phyloP scores from a whole-genome alignment of 139 green algal genomes.

The Astrephomene gubernaculifera region DNA sequence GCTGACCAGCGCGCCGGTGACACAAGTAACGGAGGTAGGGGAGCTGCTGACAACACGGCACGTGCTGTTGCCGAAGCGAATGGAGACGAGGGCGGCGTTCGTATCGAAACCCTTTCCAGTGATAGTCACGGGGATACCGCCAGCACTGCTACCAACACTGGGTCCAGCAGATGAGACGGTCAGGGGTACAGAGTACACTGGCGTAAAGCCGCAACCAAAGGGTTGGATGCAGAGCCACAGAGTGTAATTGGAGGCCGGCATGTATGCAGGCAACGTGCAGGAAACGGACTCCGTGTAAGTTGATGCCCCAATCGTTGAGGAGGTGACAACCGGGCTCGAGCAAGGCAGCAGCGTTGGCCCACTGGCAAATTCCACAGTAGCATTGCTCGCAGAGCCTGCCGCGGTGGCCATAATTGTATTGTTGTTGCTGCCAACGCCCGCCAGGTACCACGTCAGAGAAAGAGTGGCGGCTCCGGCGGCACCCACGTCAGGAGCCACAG shows the following conservation, averaged over 20 bases:
- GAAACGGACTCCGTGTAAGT: neutral
- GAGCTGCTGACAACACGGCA: neutral
- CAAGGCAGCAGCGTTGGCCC: neutral
- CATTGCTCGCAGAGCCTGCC: neutral
- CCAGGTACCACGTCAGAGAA: slow-evolving; percentile 1
- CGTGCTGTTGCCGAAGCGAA: slow-evolving; percentile 19
- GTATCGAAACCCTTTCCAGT: slow-evolving; percentile 44
- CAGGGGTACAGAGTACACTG: slow-evolving; percentile 5
- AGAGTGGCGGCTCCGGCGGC: neutral
- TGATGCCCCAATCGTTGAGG: neutral
- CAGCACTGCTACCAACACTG: slow-evolving; percentile 31
- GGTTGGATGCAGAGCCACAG: slow-evolving; percentile 44
- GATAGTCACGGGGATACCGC: slow-evolving; percentile 39
- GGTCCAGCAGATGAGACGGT: neutral
- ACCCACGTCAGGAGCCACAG: neutral
- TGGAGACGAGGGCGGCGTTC: neutral
- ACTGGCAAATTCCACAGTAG: slow-evolving; percentile 18
- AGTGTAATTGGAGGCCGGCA: slow-evolving; percentile 33
- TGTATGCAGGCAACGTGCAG: slow-evolving; percentile 18
- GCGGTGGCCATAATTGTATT: neutral
- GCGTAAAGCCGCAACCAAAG: slow-evolving; percentile 10
- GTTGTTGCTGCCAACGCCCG: slow-evolving; percentile 10
- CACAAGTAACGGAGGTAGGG: slow-evolving; percentile 22
- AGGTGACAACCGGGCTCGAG: neutral
- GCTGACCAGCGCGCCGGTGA: slow-evolving; percentile 8